Base-by-base conservation (phyloP, 306 rosid genomes). In the Cicer cuneatum region DNA sequence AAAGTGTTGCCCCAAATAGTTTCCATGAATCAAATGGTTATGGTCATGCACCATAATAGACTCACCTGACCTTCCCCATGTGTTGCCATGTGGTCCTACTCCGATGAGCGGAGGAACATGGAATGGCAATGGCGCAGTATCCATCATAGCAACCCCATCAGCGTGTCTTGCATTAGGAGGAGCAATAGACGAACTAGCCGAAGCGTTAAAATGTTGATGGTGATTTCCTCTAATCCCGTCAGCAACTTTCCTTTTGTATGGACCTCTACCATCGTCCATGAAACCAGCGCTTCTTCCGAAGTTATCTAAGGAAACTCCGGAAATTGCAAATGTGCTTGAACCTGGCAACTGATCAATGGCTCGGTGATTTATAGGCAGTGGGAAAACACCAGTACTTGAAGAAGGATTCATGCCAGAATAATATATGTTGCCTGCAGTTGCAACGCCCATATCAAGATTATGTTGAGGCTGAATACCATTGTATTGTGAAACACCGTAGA, bases 251-350 rank as follows among this genome's bases (percentile, higher is more conserved):
- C 92, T 89, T 87, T 95, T 95, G 86, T 77, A 84, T 18, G 89
- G 97, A 85, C 87, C 92, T 76, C 97, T 82, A 41, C 77, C 87
- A 71, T 90, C 96, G 72, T 95, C 96, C 57, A 90, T 59, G 42
- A 83, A 85, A 78, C 70, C 83, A 14, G 74, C 57, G 79, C 81
- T 86, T 82, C 93, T 87, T 48, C 90, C 91, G 35, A 76, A 86
- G 73, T 86, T 86, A 80, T 88, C 89, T 15, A 92, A 72, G 77
- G 93, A 73, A 72, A 77, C 77, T 78, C 92, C 88, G 39, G 86
- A 35, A 10, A 81, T 72, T 37, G 84, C 87, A 75, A 81, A 87
- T 70, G 83, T 54, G 81, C 92, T 78, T 53, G 94, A 82, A 72
- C 93, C 86, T 5, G 92, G 83, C 73, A 82, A 51, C 18, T 86